Evolutionary conservation across 2,329 filamentous ascomycete genomes (phyloP), one percentile per base, ranked within the genome.

Genomic region (Graphiopsis chlorocephala): DNA sequence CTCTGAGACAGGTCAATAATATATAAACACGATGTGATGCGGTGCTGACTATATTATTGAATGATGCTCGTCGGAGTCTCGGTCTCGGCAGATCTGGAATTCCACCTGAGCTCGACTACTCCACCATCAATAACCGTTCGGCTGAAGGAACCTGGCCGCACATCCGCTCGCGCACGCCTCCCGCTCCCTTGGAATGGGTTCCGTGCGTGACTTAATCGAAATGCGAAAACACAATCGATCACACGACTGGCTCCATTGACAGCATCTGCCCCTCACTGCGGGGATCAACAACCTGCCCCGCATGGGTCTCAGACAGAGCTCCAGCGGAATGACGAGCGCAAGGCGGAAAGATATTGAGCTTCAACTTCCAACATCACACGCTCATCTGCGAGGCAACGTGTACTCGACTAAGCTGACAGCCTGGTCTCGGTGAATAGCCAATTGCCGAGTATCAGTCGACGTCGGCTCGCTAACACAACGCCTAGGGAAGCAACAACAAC

Each of bases 261-360:
- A 50, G 33, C 48, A 15, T n/a, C n/a, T 62, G 60, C 60, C 60
- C 60, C 60, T 42, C 60, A 29, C 50, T 33, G 60, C 48, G 60
- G 60, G 60, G 60, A 45, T 45, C 38, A 45, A 20, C 38, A 42
- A 42, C 5, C 38, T 45, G 38, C 60, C 60, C 60, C 60, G 60
- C 60, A 55, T 62, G 28, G 17, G 50, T 53, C 50, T 31, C 50
- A 50, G 23, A 5, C 53, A 56, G 17, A 62, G 60, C 60, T 62
- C 60, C 60, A 52, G 59, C 59, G 28, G 55, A 58, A 58, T 42
- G 55, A 25, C 55, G 55, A 58, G 28, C 57, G 42, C 42, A 58
- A 38, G 55, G 33, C 55, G 55, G 55, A 60, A 60, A 48, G 50
- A 53, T 53, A 53, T 53, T 56, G 59, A 61, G 47, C 59, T 61